Evolutionary conservation across 305 asterid genomes (phyloP).

Genomic region (Fraxinus platypoda): DNA sequence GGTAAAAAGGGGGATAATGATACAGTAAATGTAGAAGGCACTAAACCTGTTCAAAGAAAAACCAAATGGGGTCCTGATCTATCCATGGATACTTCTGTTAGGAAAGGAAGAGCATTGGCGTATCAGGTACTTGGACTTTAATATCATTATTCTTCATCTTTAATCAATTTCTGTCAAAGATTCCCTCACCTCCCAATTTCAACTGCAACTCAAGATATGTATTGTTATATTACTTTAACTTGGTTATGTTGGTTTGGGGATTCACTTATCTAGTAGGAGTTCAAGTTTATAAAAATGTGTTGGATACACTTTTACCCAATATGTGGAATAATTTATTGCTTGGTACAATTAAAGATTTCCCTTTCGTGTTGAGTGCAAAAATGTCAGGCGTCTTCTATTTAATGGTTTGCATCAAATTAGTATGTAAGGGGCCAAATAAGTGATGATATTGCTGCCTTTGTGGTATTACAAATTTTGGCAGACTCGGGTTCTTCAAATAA

Average conservation of each 20-base stretch:
- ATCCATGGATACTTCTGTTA: conserved; percentile 61
- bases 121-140: conserved; percentile 62
- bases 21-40: conserved; percentile 46
- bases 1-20: conserved; percentile 61
- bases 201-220: background rate
- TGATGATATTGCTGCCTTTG: conserved; percentile 69
- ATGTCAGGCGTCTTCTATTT: conserved; percentile 48
- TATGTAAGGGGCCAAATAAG: conserved; percentile 56
- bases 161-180: conserved; percentile 7
- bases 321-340: conserved; percentile 32
- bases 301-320: conserved; percentile 31
- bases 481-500: conserved; percentile 84
- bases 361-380: conserved; percentile 44
- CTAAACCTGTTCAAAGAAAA: conserved; percentile 57
- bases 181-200: background rate
- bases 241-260: conserved; percentile 6
- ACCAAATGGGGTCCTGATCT: conserved; percentile 95
- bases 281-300: conserved; percentile 20
- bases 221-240: conserved; percentile 5
- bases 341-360: conserved; percentile 38
- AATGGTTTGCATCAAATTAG: conserved; percentile 53
- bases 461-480: conserved; percentile 79
- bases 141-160: conserved; percentile 17
- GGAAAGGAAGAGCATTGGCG: conserved; percentile 74
- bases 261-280: conserved; percentile 23